A percentile compares a stretch with the other conserved stretches of the same genome.
phyloP scores from a whole-genome alignment of 1,284 basidiomycete species.

The Melampsora occidentalis region DNA sequence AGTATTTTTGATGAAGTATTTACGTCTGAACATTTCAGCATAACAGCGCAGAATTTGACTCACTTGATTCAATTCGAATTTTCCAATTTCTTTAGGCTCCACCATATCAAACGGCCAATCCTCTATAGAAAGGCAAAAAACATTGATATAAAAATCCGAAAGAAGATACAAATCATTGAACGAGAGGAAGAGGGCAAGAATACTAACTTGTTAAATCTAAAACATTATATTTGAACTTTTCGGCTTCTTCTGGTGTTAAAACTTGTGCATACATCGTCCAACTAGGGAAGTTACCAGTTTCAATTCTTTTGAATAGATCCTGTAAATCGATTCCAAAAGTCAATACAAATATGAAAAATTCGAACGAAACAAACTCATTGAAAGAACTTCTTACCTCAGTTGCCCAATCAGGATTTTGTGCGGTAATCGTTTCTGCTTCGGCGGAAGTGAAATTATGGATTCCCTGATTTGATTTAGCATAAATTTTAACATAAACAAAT shows the following conservation, averaged over 20 bases:
- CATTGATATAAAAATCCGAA: background rate
- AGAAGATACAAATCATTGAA: background rate
- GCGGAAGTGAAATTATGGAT: background rate
- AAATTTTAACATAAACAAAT: background rate
- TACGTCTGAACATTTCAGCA: background rate
- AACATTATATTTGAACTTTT: slow-evolving; percentile 79
- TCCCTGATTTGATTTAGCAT: background rate
- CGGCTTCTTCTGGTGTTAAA: slow-evolving; percentile 83
- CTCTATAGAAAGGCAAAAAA: slow-evolving; percentile 54
- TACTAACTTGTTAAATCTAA: slow-evolving; percentile 73
- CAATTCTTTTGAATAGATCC: slow-evolving; percentile 74
- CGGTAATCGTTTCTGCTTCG: background rate
- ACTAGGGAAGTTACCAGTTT: slow-evolving; percentile 68
- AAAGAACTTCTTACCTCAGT: background rate
- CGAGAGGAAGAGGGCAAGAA: slow-evolving; percentile 12
- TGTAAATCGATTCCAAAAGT: slow-evolving; percentile 55
- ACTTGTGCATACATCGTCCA: slow-evolving; percentile 80
- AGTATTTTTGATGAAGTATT: background rate
- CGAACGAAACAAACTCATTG: background rate
- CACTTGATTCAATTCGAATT: slow-evolving; percentile 13
- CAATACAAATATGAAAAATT: background rate
- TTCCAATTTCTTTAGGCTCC: slow-evolving; percentile 13
- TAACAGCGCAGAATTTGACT: slow-evolving; percentile 60
- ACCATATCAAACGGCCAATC: slow-evolving; percentile 47
- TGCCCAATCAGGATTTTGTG: background rate